Base-by-base conservation (phyloP, 2,329 filamentous ascomycete genomes). In the Diplodia seriata region DNA sequence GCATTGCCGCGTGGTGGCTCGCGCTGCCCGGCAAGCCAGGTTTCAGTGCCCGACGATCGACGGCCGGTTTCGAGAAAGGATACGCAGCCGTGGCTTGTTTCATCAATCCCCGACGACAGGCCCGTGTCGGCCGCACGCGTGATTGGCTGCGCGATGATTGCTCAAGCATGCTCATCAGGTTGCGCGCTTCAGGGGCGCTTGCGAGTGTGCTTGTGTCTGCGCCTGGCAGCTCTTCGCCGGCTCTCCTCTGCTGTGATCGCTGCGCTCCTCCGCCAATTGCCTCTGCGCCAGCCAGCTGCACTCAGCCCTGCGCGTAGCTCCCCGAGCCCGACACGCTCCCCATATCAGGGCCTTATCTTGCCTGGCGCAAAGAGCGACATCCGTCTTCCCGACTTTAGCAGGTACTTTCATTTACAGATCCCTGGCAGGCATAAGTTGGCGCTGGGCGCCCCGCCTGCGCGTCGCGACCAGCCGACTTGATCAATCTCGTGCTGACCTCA, bases 1-100 rank as follows among this genome's bases (percentile, higher is more conserved):
- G 59, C 59, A 51, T 47, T 63, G 59, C 59, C 59, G 59, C 59
- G 59, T 63, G 59, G 59, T 63, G 59, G 59, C 59, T 63, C 59
- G 59, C 59, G 59, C 59, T 38, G 40, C 40, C 55, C 40, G 11
- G 15, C 14, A 18, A 49, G 57, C 40, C 40, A 62, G 43, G 59
- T 63, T 63, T 63, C 59, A 63, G 59, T 43, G 59, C 59, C 43
- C 50, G 57, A 18, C 59, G 59, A 63, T 63, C 59, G 43, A 63
- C 43, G 43, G 18, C 43, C 15, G 59, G 15, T 49, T 36, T 63
- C 59, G 47, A 51, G 59, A 51, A 63, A 51, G 47, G 59, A 51
- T 51, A 63, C 29, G 38, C 59, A 50, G 59, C 59, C 59, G 59
- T 36, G 59, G 59, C 59, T 36, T 51, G 59, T 63, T 63, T 63